Evolutionary conservation across 2,329 filamentous ascomycete genomes (phyloP), one percentile per base, ranked within the genome.

Genomic region (Ceratocystis lukuohia): DNA sequence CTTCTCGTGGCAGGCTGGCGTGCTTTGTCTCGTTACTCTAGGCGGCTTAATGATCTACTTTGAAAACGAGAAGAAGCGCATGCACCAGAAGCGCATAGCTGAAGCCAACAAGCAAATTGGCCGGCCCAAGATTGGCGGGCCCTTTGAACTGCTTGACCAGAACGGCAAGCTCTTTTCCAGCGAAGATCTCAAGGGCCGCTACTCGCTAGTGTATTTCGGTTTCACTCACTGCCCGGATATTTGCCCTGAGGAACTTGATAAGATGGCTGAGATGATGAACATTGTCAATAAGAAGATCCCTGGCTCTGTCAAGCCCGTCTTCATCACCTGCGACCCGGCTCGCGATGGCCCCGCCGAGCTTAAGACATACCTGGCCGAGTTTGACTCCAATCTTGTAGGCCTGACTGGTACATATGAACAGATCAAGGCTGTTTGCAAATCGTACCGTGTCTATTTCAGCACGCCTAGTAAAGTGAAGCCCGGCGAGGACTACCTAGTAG

Each of bases 201-300:
- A 96, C 78, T 83, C 84, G 66, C 76, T 95, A 77, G 88, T 89
- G 46, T 99, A 99, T 79, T 99, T 99, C 75, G 94, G 94, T 72
- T 99, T 99, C 82, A 93, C 91, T 7, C 92, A 96, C 76, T 99
- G 94, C 75, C 94, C 94, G 28, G 94, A 99, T 75, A 99, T 99
- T 74, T 99, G 94, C 79, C 94, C 94, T 44, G 94, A 99, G 74
- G 94, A 99, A 78, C 87, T 99, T 72, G 94, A 99, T 79, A 99
- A 99, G 80, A 96, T 99, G 92, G 89, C 93, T n/a, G 82, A 82
- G 67, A 96, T 97, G 84, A 88, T 95, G 73, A 91, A 99, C 74
- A 79, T 83, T 5, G 81, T 87, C 57, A 79, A 85, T 70, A 78
- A 77, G 62, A 76, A 80, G 71, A 72, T 73, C 3, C 80, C 82